Conservation (phyloP, 306 rosid species). For the Prunus kanzakura region DNA sequence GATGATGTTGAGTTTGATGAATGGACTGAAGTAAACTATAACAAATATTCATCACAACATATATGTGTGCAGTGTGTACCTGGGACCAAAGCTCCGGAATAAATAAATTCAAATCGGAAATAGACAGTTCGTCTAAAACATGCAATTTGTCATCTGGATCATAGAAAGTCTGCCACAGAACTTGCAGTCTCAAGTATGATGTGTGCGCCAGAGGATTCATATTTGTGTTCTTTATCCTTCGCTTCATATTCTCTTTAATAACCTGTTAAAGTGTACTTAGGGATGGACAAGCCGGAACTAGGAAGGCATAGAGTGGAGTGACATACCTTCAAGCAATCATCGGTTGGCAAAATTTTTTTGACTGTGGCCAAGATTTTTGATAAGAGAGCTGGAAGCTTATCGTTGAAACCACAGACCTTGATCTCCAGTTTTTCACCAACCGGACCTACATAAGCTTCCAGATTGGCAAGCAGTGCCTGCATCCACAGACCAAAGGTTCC, state of each 20-base stretch:
- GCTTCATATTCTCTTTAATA: constrained; percentile 72
- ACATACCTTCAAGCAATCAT: constrained; percentile 68
- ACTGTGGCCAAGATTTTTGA: constrained; percentile 58
- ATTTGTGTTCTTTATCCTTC: constrained; percentile 76
- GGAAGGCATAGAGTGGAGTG: not conserved
- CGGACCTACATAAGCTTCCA: constrained; percentile 79
- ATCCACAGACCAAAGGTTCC: constrained; percentile 13
- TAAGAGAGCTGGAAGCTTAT: constrained; percentile 77
- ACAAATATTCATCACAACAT: not conserved
- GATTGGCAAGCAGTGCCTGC: constrained; percentile 92
- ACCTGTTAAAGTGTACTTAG: constrained; percentile 50
- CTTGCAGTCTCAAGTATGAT: constrained; percentile 74
- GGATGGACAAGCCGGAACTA: constrained; percentile 24
- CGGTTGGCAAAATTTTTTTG: constrained; percentile 63
- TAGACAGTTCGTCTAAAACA: constrained; percentile 45
- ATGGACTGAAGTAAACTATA: not conserved
- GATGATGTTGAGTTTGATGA: not conserved
- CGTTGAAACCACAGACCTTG: constrained; percentile 83
- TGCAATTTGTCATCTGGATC: constrained; percentile 66
- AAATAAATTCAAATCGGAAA: constrained; percentile 65
- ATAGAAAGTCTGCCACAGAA: constrained; percentile 67
- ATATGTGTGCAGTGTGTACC: constrained; percentile 34
- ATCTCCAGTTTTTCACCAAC: constrained; percentile 77
- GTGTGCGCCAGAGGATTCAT: constrained; percentile 91
- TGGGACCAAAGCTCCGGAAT: constrained; percentile 78